Percentiles rank a stretch among this genome's conserved stretches.
phyloP scores from a whole-genome alignment of 441 rosid genomes.

The Gossypium davidsonii region DNA sequence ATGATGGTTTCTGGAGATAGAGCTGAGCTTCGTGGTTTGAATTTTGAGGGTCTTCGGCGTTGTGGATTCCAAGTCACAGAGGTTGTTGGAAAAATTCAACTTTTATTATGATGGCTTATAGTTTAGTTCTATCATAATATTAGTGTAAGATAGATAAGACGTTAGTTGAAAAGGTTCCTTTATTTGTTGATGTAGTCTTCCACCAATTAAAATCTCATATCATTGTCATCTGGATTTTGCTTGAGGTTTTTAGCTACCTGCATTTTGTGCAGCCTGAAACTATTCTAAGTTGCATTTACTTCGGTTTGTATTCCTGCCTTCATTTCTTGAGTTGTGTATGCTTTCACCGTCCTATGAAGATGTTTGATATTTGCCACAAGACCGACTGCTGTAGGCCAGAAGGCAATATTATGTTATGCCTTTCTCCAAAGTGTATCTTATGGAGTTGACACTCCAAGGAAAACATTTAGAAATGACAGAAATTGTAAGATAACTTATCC shows the following conservation, averaged over 20 bases:
- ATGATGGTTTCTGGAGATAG: conserved; percentile 90
- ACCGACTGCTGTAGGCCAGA: background rate
- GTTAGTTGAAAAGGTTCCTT: background rate
- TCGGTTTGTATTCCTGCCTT: background rate
- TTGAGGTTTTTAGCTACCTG: background rate
- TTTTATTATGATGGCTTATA: conserved; percentile 9
- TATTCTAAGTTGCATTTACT: background rate
- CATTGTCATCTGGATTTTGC: background rate
- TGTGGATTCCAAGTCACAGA: conserved; percentile 59
- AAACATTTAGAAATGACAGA: background rate
- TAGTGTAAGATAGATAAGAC: background rate
- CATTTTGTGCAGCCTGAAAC: background rate
- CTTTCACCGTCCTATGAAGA: background rate
- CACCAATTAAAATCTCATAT: background rate
- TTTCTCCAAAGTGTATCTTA: background rate
- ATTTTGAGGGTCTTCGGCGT: conserved; percentile 81
- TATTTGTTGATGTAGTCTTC: background rate
- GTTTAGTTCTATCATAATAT: background rate
- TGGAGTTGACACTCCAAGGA: background rate
- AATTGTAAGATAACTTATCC: background rate
- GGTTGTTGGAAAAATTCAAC: conserved; percentile 33
- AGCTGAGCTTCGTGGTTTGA: conserved; percentile 84
- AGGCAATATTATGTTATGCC: background rate
- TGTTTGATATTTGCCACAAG: background rate
- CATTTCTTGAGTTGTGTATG: background rate